Conservation (phyloP, 345 rosid species). For the Lepidium sativum region DNA sequence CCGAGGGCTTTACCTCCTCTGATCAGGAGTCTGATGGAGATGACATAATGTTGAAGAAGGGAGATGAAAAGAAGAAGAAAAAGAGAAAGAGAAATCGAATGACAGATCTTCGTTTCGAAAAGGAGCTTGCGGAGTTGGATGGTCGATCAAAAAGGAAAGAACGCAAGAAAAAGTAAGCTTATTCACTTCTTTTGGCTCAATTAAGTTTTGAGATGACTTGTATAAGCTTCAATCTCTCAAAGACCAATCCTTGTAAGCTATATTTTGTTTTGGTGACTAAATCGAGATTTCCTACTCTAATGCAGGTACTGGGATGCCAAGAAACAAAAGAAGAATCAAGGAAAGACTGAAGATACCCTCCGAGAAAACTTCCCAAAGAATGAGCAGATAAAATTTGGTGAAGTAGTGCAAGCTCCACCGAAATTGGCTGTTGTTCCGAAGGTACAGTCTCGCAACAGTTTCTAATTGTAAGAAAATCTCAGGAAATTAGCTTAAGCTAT, state of each 20-base stretch:
- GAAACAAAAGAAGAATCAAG: constrained; percentile 54
- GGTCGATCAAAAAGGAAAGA: constrained; percentile 45
- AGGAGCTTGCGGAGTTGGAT: constrained; percentile 25
- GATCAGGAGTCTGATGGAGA: constrained; percentile 19
- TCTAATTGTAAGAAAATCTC: background rate
- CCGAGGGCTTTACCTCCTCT: constrained; percentile 9
- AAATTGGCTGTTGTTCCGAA: constrained; percentile 55
- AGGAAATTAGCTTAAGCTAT: background rate
- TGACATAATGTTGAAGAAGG: constrained; percentile 7
- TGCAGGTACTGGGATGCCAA: constrained; percentile 64
- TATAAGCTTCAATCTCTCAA: background rate
- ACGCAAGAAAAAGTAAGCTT: constrained; percentile 55
- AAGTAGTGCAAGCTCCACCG: constrained; percentile 80
- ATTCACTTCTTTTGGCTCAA: background rate
- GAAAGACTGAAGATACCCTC: constrained; percentile 34
- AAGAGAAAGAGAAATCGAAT: constrained; percentile 65
- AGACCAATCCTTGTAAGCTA: background rate
- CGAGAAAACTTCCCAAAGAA: constrained; percentile 48
- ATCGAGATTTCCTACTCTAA: background rate
- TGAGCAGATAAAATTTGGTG: constrained; percentile 74
- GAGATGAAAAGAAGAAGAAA: constrained; percentile 43
- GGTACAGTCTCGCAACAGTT: constrained; percentile 27
- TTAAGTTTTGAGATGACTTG: background rate
- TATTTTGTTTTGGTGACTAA: background rate
- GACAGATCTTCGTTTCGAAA: constrained; percentile 59